Percentiles rank a stretch among this genome's conserved stretches.
These are phyloP conservation scores for Fusarium mexicanum DNA, from an alignment of 2,329 filamentous ascomycete species.

Conservation along the genomic window DNA sequence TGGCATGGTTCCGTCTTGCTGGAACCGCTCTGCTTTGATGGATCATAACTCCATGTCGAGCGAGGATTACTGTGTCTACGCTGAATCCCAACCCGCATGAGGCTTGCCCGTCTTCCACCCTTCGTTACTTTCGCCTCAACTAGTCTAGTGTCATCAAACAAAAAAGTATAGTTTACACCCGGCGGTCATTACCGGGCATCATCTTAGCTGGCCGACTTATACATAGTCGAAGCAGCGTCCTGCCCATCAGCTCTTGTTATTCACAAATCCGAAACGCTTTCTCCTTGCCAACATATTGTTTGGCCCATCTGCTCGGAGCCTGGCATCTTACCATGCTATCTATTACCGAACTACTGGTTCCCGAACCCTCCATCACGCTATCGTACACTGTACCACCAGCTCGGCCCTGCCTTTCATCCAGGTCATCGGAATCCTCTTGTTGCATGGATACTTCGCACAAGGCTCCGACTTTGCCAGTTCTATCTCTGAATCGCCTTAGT, in stretches of 20 bases:
- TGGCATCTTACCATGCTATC: slow-evolving; percentile 32
- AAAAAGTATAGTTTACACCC: slow-evolving; percentile 22
- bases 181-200: slow-evolving; percentile 3
- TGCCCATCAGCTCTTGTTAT: not conserved
- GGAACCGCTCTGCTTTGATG: slow-evolving; percentile 29
- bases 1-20: slow-evolving; percentile 37
- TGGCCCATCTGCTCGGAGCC: not conserved
- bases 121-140: slow-evolving; percentile 47
- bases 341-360: slow-evolving; percentile 36
- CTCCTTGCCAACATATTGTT: slow-evolving; percentile 7
- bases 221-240: slow-evolving; percentile 29
- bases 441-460: slow-evolving; percentile 37
- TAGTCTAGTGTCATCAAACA: slow-evolving; percentile 42
- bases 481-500: slow-evolving; percentile 49
- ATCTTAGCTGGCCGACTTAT: slow-evolving; percentile 26
- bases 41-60: slow-evolving; percentile 32
- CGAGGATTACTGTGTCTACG: slow-evolving; percentile 20
- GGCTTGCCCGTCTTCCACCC: slow-evolving; percentile 33
- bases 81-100: slow-evolving; percentile 31
- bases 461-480: slow-evolving; percentile 1
- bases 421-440: slow-evolving; percentile 11
- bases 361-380: slow-evolving; percentile 30
- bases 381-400: slow-evolving; percentile 27
- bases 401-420: slow-evolving; percentile 14
- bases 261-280: not conserved